Base-by-base conservation (phyloP, 495 filamentous ascomycete genomes). In the Aspergillus ellipticus region DNA sequence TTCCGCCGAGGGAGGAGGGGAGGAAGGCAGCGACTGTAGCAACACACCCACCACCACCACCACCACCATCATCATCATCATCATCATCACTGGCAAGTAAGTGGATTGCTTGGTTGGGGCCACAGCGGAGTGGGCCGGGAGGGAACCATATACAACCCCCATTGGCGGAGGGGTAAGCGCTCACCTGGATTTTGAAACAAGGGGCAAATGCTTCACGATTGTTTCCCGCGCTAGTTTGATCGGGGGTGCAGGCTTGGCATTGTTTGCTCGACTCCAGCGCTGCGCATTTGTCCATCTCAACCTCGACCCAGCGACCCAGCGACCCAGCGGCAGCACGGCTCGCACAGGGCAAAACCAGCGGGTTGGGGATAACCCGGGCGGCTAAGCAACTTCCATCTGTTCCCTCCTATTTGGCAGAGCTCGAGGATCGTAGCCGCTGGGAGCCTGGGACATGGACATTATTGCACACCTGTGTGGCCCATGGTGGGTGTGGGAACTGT, bases 161-260 rank as follows among this genome's bases (percentile, higher is more conserved):
- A 51, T 58, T 61, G 60, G 56, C 54, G 24, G 22, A 16, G 47
- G 22, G 29, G 51, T 65, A 62, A 62, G 63, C 63, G 63, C 63
- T 60, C 54, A 60, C 56, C 35, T 45, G 41, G 19, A 42, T 33
- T 42, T 51, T 62, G 63, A 65, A 66, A 66, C 59, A 62, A 62
- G 53, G 63, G 60, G 63, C 52, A 43, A 59, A 61, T 62, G 60
- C 63, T 63, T 66, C 63, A 66, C 53, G 49, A 60, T 59, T 56
- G 54, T 61, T 51, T 59, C 62, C 56, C 54, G 59, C 57, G 62
- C 59, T 56, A 61, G 59, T 65, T 65, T 65, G 56, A 62, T 60
- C 56, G 53, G 53, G 43, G 51, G 58, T 58, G 55, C 45, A 58
- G 59, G 13, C 63, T 66, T 66, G 63, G 63, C 63, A 59, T 55